A percentile compares a stretch with the other conserved stretches of the same genome.
phyloP scores from a whole-genome alignment of 176 grass and related monocot genomes.

The Carex littledalei region DNA sequence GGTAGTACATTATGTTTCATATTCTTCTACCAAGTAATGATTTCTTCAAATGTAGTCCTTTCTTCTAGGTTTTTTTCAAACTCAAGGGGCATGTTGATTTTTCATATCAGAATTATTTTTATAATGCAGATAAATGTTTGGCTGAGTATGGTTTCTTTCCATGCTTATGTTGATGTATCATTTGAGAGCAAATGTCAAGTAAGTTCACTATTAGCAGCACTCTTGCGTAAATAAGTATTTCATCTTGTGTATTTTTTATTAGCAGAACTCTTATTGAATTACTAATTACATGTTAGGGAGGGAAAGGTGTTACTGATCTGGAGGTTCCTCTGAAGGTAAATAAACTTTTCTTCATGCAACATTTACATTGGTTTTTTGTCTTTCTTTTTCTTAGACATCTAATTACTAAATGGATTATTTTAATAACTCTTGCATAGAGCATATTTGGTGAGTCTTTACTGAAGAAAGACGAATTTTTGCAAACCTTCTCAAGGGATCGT shows the following conservation, averaged over 20 bases:
- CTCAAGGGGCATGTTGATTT: background rate
- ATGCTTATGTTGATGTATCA: conserved; percentile 70
- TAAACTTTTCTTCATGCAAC: background rate
- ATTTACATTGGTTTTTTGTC: background rate
- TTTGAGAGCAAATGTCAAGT: conserved; percentile 63
- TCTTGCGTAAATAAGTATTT: background rate
- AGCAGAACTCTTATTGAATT: conserved; percentile 14
- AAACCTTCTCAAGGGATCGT: conserved; percentile 64
- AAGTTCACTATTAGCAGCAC: conserved; percentile 31
- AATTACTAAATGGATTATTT: background rate
- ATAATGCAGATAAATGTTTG: conserved; percentile 83
- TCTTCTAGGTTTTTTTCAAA: background rate
- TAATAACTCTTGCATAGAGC: conserved; percentile 31
- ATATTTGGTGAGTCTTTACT: conserved; percentile 84
- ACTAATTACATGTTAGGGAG: conserved; percentile 45
- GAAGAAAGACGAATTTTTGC: conserved; percentile 77
- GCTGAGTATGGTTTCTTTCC: conserved; percentile 73
- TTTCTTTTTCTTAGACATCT: background rate
- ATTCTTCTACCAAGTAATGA: background rate
- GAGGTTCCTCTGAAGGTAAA: conserved; percentile 66
- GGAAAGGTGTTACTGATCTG: conserved; percentile 85
- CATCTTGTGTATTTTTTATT: background rate
- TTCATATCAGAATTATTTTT: background rate
- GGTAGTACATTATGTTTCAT: conserved; percentile 30
- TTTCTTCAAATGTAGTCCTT: background rate